Evolutionary conservation across 345 rosid genomes (phyloP), one percentile per base, ranked within the genome.

Genomic region (Rubroshorea leprosula): DNA sequence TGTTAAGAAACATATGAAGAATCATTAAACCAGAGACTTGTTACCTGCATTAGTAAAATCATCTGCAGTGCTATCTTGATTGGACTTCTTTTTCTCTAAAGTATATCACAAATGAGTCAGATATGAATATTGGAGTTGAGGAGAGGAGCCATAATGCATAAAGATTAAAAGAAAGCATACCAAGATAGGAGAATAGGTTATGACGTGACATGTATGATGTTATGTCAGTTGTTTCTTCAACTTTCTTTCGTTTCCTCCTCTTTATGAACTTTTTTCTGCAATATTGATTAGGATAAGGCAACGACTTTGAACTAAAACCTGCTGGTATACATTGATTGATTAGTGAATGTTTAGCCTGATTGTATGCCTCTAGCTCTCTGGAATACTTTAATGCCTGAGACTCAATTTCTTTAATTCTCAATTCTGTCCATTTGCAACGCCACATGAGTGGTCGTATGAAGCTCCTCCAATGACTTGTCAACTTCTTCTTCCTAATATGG

Each of bases 381-480:
- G 77, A 53, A 66, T 86, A 91, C 74, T 74, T 86, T 54, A 65
- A 51, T 50, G 86, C 80, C 26, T 79, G 87, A 54, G 83, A 81
- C 63, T 88, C 84, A 14, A 89, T 68, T 69, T 88, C 84, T 58
- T 78, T 86, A 48, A 88, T 81, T 68, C 75, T 82, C 60, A 86
- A 66, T 68, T 91, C 95, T 24, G 83, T 57, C 96, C 96, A 92
- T 76, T 89, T 89, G 81, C 90, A 84, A 41, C 89, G 84, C 96
- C 98, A 89, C 93, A 78, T 85, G 24, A 92, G 71, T 52, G 98
- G 98, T 47, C 72, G 74, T 56, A 84, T 78, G 68, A 84, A 92
- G 62, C 61, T 82, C 76, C 78, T 88, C 93, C 95, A 88, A 59
- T 86, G 96, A 78, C 69, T 69, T 46, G 93, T 84, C 70, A 91